These are phyloP conservation scores for Xylariaceae sp. DNA, from an alignment of 2,329 filamentous ascomycete species.

Conservation along the genomic window DNA sequence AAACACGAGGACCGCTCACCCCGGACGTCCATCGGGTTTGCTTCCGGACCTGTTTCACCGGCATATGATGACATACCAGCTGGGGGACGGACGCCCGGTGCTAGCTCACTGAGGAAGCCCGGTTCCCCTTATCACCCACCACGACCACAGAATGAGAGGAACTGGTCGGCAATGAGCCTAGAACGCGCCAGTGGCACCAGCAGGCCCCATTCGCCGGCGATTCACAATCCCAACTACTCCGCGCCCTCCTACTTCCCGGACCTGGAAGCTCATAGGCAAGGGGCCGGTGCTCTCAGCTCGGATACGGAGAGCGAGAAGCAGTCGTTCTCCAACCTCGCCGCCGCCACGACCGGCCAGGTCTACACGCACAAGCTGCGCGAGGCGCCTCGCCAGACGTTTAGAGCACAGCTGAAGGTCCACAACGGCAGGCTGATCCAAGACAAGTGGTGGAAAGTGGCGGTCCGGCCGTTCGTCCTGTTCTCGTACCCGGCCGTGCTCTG, in stretches of 20 bases:
- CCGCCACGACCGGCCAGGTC: constrained; percentile 32
- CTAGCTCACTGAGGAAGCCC: neutral
- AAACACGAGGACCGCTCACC: constrained; percentile 9
- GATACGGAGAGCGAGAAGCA: constrained; percentile 40
- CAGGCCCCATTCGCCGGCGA: constrained; percentile 26
- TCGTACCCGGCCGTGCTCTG: constrained; percentile 85
- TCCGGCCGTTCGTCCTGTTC: constrained; percentile 79
- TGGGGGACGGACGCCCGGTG: neutral
- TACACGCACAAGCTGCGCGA: constrained; percentile 70
- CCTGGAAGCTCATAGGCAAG: constrained; percentile 13
- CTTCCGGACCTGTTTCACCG: neutral
- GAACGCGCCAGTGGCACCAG: constrained; percentile 1
- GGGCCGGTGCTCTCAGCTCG: constrained; percentile 9
- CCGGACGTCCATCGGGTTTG: neutral
- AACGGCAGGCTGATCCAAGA: constrained; percentile 74
- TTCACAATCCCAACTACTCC: constrained; percentile 35
- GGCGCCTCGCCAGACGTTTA: constrained; percentile 63
- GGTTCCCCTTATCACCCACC: constrained; percentile 19
- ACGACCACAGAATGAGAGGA: constrained; percentile 20
- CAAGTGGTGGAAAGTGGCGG: constrained; percentile 70
- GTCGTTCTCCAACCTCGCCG: constrained; percentile 32
- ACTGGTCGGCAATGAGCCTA: constrained; percentile 13
- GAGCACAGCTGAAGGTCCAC: constrained; percentile 68
- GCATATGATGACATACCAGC: constrained; percentile 1
- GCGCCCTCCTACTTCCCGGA: constrained; percentile 14